A percentile compares a stretch with the other conserved stretches of the same genome.
These are phyloP conservation scores for Peronospora farinosa DNA, from an alignment of 352 stramenopile genomes.

Conservation along the genomic window DNA sequence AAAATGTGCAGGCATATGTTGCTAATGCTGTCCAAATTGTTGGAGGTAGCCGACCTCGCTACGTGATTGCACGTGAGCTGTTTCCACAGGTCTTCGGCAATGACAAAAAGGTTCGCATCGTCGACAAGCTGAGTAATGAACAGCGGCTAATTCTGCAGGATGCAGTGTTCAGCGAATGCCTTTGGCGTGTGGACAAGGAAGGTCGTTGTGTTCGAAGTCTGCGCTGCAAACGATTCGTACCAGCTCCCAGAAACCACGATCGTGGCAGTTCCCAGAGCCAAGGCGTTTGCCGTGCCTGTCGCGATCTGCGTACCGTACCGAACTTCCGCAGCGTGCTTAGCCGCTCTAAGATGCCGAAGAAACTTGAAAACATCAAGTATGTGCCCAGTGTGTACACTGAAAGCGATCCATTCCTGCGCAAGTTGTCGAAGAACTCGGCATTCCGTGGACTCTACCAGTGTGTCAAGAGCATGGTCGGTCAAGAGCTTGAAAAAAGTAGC, in stretches of 20 bases:
- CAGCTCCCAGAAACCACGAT: slow-evolving; percentile 19
- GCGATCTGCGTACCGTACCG: slow-evolving; percentile 51
- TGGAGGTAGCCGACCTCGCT: slow-evolving; percentile 66
- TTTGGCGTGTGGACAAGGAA: slow-evolving; percentile 75
- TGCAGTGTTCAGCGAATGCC: slow-evolving; percentile 69
- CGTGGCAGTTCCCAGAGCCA: slow-evolving; percentile 21
- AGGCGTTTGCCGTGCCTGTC: slow-evolving; percentile 59
- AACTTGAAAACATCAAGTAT: slow-evolving; percentile 77
- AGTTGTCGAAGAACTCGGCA: slow-evolving; percentile 71
- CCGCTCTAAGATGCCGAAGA: slow-evolving; percentile 59
- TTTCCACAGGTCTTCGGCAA: slow-evolving; percentile 56
- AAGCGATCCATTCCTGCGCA: slow-evolving; percentile 71
- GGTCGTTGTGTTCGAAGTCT: slow-evolving; percentile 70
- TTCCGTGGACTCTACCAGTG: slow-evolving; percentile 61
- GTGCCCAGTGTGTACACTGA: slow-evolving; percentile 69
- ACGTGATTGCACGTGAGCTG: slow-evolving; percentile 75
- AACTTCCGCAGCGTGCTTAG: slow-evolving; percentile 78
- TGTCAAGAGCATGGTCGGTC: slow-evolving; percentile 34
- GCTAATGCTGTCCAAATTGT: slow-evolving; percentile 59
- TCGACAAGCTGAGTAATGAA: slow-evolving; percentile 42
- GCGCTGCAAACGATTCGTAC: slow-evolving; percentile 47
- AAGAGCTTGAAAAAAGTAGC: slow-evolving; percentile 1
- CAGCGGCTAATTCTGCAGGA: slow-evolving; percentile 60
- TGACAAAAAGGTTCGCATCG: slow-evolving; percentile 57
- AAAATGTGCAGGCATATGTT: slow-evolving; percentile 61